Evolutionary conservation across 2,329 filamentous ascomycete genomes (phyloP).

Genomic region (Botrytis pseudocinerea): DNA sequence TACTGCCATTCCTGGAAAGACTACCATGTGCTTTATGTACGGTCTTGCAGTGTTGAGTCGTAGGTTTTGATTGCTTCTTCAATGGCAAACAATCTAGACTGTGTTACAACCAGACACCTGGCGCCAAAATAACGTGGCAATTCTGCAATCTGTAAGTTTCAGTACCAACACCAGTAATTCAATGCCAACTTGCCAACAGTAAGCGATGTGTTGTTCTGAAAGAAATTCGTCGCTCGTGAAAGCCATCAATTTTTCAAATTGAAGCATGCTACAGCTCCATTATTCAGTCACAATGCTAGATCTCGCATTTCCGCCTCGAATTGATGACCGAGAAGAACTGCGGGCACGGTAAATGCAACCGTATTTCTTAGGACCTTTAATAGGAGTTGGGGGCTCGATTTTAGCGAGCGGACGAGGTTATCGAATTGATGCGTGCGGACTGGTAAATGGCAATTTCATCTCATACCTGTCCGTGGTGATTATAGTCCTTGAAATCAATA

Average conservation of each 20-base stretch:
- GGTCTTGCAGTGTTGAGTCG: background rate
- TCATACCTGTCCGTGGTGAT: background rate
- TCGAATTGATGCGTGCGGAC: slow-evolving; percentile 46
- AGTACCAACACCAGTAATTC: background rate
- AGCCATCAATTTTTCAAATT: background rate
- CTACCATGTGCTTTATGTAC: too few relatives aligned
- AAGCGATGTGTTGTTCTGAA: background rate
- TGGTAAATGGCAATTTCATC: slow-evolving; percentile 33
- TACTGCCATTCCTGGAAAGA: background rate
- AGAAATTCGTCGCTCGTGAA: background rate
- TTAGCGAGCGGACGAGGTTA: slow-evolving; percentile 49
- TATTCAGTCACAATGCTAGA: background rate
- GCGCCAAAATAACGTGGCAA: background rate
- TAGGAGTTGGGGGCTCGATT: slow-evolving; percentile 27
- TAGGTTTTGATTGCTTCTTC: background rate
- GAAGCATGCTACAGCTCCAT: background rate
- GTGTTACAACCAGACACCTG: background rate
- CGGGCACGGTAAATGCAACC: background rate
- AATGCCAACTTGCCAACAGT: background rate
- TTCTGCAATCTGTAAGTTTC: background rate
- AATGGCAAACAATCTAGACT: background rate
- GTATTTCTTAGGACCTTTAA: background rate
- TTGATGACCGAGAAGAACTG: background rate
- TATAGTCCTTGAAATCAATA: background rate
- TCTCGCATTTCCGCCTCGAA: background rate